phyloP scores from a whole-genome alignment of 805 yeast species.

The Hanseniaspora pseudoguilliermondii region DNA sequence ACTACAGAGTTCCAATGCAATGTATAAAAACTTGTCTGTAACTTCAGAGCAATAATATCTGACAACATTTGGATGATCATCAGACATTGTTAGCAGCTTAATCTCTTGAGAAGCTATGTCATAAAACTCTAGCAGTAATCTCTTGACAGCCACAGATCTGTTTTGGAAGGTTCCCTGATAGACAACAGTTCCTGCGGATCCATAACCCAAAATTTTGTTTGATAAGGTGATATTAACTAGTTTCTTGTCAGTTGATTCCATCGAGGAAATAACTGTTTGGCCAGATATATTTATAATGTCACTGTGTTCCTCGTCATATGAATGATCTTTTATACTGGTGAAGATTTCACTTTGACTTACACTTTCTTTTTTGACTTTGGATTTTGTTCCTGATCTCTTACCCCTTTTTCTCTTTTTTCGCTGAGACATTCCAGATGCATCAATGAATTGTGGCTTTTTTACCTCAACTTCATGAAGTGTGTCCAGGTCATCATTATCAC shows the following conservation, averaged over 20 bases:
- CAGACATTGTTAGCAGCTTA: constrained; percentile 76
- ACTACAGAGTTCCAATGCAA: constrained; percentile 83
- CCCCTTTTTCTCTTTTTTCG: constrained; percentile 11
- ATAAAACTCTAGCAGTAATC: constrained; percentile 85
- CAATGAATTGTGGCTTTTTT: constrained; percentile 1
- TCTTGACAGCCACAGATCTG: constrained; percentile 89
- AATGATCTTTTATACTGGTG: constrained; percentile 13
- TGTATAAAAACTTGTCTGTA: constrained; percentile 74
- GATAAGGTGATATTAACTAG: constrained; percentile 50
- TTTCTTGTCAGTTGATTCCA: constrained; percentile 20
- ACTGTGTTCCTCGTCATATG: constrained; percentile 46
- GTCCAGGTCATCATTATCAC: constrained; percentile 10
- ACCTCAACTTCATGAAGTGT: constrained; percentile 2
- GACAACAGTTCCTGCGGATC: constrained; percentile 94
- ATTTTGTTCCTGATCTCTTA: constrained; percentile 14
- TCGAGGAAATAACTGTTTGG: constrained; percentile 10
- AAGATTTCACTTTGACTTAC: constrained; percentile 13
- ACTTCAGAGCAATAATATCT: constrained; percentile 89
- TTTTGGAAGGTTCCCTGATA: constrained; percentile 80
- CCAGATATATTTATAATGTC: constrained; percentile 41
- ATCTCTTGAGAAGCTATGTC: constrained; percentile 92
- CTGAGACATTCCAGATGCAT: neutral
- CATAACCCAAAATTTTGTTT: constrained; percentile 75
- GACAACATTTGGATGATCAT: constrained; percentile 90
- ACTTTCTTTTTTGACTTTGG: constrained; percentile 12